Evolutionary conservation across 352 stramenopile species (phyloP).

Genomic region (Phytophthora sojae): DNA sequence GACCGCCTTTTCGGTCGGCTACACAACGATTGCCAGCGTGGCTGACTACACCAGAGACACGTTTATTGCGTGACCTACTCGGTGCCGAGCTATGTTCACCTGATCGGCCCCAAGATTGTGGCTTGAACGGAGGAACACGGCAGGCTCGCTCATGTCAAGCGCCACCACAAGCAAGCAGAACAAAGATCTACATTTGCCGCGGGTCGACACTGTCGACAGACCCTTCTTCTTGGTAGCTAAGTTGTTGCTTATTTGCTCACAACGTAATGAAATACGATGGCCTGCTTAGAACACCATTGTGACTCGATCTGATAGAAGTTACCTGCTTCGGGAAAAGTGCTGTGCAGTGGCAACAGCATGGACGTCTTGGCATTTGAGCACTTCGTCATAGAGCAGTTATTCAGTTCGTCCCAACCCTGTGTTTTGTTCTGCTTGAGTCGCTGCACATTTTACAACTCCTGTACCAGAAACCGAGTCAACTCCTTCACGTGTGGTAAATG

Average conservation of each 20-base stretch:
- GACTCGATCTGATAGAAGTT: no score
- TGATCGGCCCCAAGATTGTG: not conserved
- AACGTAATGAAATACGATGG: slow-evolving; percentile 6
- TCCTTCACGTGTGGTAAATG: not conserved
- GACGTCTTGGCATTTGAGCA: no score
- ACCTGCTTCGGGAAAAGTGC: no score
- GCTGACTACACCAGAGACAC: not conserved
- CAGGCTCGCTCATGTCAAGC: slow-evolving; percentile 6
- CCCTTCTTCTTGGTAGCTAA: slow-evolving; percentile 13
- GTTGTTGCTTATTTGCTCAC: not conserved
- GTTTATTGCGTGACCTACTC: not conserved
- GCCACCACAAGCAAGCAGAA: not conserved
- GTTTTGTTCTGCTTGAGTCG: no score
- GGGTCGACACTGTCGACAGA: slow-evolving; percentile 2
- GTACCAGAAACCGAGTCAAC: not conserved
- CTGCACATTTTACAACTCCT: no score
- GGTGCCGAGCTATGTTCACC: not conserved
- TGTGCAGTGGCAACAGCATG: no score
- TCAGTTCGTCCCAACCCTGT: no score
- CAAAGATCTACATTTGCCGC: not conserved
- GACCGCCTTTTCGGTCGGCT: not conserved
- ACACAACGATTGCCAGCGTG: not conserved
- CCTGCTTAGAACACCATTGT: not conserved
- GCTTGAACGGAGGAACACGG: slow-evolving; percentile 10
- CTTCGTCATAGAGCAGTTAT: no score